phyloP scores from a whole-genome alignment of 257 asterid genomes.

The Coffea eugenioides region DNA sequence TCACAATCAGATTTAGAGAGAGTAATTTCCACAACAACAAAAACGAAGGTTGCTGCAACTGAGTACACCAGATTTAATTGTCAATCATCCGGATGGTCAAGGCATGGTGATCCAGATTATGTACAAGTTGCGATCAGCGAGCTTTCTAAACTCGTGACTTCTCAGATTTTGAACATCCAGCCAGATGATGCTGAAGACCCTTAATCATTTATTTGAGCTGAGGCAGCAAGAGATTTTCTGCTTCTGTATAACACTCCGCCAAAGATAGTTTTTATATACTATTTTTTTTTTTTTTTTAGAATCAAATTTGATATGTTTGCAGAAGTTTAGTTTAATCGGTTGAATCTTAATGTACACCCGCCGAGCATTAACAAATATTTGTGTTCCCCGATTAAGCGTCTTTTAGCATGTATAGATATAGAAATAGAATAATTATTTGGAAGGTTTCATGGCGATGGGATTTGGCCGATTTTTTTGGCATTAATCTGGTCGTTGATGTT shows the following conservation, averaged over 20 bases:
- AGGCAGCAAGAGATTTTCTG: conserved; percentile 1
- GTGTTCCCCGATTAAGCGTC: too few relatives aligned
- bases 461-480: background rate
- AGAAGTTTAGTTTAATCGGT: background rate
- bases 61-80: conserved; percentile 55
- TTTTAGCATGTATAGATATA: background rate
- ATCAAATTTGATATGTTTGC: background rate
- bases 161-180: conserved; percentile 53
- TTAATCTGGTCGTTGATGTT: background rate
- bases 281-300: background rate
- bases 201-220: conserved; percentile 16
- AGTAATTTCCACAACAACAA: conserved; percentile 51
- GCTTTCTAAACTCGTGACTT: conserved; percentile 52
- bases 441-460: background rate
- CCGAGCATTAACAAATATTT: background rate
- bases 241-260: background rate
- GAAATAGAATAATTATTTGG: background rate
- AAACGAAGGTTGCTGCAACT: conserved; percentile 66
- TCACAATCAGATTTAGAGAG: conserved; percentile 61
- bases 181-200: conserved; percentile 44
- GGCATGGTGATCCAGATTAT: conserved; percentile 41
- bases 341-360: too few relatives aligned
- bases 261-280: background rate
- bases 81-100: conserved; percentile 37
- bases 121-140: conserved; percentile 54